Base-by-base conservation (phyloP, 108 stramenopile species). In the Cylindrotheca closterium region DNA sequence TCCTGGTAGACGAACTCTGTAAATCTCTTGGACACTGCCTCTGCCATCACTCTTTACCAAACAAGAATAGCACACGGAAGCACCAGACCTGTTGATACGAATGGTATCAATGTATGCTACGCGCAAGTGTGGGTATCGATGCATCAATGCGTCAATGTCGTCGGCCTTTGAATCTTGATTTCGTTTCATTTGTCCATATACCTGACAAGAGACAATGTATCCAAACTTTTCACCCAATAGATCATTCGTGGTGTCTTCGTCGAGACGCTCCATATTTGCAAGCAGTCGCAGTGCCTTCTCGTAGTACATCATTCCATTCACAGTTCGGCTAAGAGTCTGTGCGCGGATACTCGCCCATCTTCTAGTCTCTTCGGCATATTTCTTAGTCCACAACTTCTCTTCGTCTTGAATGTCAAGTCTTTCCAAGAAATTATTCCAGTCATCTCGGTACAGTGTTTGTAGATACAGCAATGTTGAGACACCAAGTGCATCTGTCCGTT, bases 281-380 rank as follows among this genome's bases (percentile, higher is more conserved):
- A 99, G 80, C 32, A 99, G 78, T 27, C 94, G 91, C 15, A 97
- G 79, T 15, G 98, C 97, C 57, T 95, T 95, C 75, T 99, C 98
- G 61, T 89, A 94, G 74, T 96, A 95, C 98, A 99, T 99, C 94
- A 99, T 99, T 26, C 98, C 98, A 52, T 87, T 95, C 26, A 97
- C 96, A 15, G 98, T 99, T 52, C 98, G 77, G 30, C 86, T 83
- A 58, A 99, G 79, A 5, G 98, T 97, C 76, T 99, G 98, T 19
- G 96, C 94, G 47, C 98, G 87, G 63, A 96, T 85, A 65, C 96
- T 97, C 15, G 98, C 97, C 98, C 98, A 99, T 47, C 93, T 84
- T 27, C 97, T 75, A 2, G 94, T 96, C 67, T 96, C 96, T 32
- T 93, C 67, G 29, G 85, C 76, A 71, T 80, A 77, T 56, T 88